Evolutionary conservation across 1,284 basidiomycete genomes (phyloP), one percentile per base, ranked within the genome.

Genomic region (Boletus sp.): DNA sequence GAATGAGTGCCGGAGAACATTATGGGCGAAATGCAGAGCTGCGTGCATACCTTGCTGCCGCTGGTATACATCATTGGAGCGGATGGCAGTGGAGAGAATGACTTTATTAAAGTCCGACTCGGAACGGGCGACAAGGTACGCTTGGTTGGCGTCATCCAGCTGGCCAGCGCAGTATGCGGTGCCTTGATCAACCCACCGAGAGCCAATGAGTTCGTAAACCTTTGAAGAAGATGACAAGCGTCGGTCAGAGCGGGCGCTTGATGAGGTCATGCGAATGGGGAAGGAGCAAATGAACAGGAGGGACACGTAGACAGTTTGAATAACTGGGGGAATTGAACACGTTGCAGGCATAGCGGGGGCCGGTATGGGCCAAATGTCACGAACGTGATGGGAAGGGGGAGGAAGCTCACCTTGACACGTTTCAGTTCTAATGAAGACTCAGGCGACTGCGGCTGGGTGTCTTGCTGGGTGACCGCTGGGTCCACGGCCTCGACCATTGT

Each of bases 131-230:
- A 94, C 81, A 41, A 94, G 78, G 49, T 89, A 74, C 0, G 93
- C 91, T 58, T 91, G 82, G 59, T 84, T 83, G 26, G 80, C 78
- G 38, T 82, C 77, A 59, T 90, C 83, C 58, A 91, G 87, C 59
- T 92, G 84, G 32, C 92, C 92, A 58, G 86, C 88, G 67, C 94
- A 95, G 65, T 92, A 89, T 0, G 94, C 94, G 17, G 94, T 96
- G 38, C 94, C 94, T 61, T 92, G 83, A 74, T 97, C 94, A 49
- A 86, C 80, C 94, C 94, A 97, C 45, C 83, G 82, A 50, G 87
- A 78, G 49, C 87, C 89, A 48, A 92, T 80, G 51, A 97, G 82
- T 69, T 94, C 87, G 69, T 97, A 97, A 23, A 97, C 93, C 86
- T 94, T 66, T 58, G 61, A 69, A 50, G 54, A 58, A 43, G 52